Evolutionary conservation across 768 basidiomycete genomes (phyloP).

Genomic region (Lactifluus piperatus): DNA sequence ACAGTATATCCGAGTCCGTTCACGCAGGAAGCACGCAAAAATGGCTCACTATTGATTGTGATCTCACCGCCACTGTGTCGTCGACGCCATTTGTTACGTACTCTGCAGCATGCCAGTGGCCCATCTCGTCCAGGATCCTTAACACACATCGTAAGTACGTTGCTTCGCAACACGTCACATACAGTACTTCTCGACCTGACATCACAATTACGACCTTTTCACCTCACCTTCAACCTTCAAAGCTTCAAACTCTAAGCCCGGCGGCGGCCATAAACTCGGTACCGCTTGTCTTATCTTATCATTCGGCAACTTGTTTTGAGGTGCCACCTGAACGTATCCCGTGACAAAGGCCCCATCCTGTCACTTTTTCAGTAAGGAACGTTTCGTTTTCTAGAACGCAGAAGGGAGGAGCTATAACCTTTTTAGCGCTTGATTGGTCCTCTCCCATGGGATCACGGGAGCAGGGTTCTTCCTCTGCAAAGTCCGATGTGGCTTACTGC

Average conservation of each 20-base stretch:
- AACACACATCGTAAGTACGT: not conserved
- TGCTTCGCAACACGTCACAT: not conserved
- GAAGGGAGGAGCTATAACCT: not conserved
- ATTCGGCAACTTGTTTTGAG: not conserved
- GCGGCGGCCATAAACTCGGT: not conserved
- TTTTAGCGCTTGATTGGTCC: not conserved
- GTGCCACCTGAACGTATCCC: not conserved
- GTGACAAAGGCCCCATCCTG: not conserved
- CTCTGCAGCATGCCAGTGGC: not conserved
- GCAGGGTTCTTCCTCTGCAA: not conserved
- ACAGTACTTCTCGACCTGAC: not conserved
- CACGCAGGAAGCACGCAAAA: not conserved
- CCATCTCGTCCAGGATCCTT: too few relatives aligned
- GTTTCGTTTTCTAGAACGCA: not conserved
- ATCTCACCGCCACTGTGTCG: not conserved
- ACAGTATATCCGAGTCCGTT: too few relatives aligned
- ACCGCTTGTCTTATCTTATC: not conserved
- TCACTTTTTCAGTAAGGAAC: not conserved
- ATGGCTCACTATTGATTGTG: not conserved
- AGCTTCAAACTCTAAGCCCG: not conserved
- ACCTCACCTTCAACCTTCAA: not conserved
- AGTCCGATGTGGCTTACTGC: not conserved
- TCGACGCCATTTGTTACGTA: not conserved
- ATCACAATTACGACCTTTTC: not conserved
- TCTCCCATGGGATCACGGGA: not conserved